Base-by-base conservation (phyloP, 2,329 filamentous ascomycete species). In the Aspergillus hiratsukae region DNA sequence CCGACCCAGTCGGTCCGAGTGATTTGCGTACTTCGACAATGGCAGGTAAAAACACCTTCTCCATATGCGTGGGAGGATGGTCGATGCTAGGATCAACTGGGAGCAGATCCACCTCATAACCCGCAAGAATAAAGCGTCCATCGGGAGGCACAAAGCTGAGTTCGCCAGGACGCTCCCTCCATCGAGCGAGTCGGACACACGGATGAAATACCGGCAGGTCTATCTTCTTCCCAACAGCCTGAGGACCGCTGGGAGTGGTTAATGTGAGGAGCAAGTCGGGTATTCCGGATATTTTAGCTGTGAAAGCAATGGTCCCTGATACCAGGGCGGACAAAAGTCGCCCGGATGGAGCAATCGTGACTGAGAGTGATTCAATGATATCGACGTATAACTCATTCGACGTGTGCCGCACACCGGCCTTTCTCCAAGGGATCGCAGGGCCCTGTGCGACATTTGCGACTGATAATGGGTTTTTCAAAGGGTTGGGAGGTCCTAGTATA, bases 341-440 rank as follows among this genome's bases (percentile, higher is more conserved):
- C 4, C 94, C 94, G 0, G 92, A 97, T 0, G 94, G 94, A 0
- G 94, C 91, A 45, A 97, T 82, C 0, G 89, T 96, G 43, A 97
- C 90, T 1, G 87, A 85, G 0, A 99, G 80, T 1, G 90, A 91
- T 77, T 99, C 94, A 59, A 99, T 86, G 11, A 99, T 86, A 71
- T 99, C 94, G 56, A 96, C 93, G 72, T 97, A 97, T 64, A 99
- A 81, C 74, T 99, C 94, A 74, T 97, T 99, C 54, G 90, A 96
- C 3, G 93, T 97, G 73, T 99, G 94, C 17, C 92, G 84, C 53
- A 99, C 94, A 67, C 96, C 96, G 41, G 90, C 86, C 58, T 91
- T 83, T 59, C 94, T 85, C 94, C 94, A 99, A 1, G 92, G 92
- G 43, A 97, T 84, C 2, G 85, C 79, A 56, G 70, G 81, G 62